Conservation (phyloP, 176 grass and related monocot genomes). For the Guadua angustifolia region DNA sequence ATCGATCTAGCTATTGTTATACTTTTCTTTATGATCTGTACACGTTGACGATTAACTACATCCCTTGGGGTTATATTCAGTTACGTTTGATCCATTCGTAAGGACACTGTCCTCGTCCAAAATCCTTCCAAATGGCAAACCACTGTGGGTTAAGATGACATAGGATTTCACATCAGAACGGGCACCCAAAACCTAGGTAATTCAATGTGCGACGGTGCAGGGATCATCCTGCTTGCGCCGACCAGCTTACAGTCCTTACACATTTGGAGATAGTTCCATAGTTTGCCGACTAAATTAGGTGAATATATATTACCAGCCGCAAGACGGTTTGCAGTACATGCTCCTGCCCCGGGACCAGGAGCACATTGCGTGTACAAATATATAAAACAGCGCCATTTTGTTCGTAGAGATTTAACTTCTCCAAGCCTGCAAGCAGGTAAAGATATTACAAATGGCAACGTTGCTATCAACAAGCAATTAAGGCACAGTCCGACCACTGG, state of each 20-base stretch:
- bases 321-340: background rate
- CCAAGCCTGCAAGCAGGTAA: background rate
- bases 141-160: background rate
- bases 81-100: conserved; percentile 24
- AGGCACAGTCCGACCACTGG: background rate
- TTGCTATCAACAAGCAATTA: background rate
- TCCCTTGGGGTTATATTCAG: background rate
- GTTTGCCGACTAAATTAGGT: background rate
- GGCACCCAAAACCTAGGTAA: background rate
- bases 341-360: conserved; percentile 6
- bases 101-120: conserved; percentile 24
- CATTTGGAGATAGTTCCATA: conserved; percentile 43
- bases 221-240: background rate
- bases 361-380: background rate
- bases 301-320: background rate
- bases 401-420: conserved; percentile 5
- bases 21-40: background rate
- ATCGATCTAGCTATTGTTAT: background rate
- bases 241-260: conserved; percentile 28
- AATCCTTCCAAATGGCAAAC: conserved; percentile 44
- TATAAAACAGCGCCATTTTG: conserved; percentile 1
- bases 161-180: conserved; percentile 24
- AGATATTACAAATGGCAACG: conserved; percentile 31
- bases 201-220: conserved; percentile 4
- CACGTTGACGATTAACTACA: background rate